Conservation (phyloP, 164 flowering plant species). For the Stephania yunnanensis region DNA sequence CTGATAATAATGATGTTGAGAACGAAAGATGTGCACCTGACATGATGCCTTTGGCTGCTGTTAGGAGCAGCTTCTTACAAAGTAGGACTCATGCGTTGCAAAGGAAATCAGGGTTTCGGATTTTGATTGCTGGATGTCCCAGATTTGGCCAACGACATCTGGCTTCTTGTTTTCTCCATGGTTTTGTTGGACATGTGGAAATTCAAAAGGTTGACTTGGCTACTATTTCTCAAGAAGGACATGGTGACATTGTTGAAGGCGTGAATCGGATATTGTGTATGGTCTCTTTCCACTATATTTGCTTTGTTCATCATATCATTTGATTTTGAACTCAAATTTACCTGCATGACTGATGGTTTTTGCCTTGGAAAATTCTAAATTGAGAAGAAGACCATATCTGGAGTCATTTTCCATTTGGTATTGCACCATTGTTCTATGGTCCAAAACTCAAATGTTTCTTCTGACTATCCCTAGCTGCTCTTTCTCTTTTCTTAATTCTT, state of each 20-base stretch:
- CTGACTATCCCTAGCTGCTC: background rate
- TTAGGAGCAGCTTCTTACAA: constrained; percentile 20
- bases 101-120: constrained; percentile 51
- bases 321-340: background rate
- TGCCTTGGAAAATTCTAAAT: background rate
- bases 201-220: constrained; percentile 82
- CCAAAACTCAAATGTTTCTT: background rate
- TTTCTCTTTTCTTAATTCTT: background rate
- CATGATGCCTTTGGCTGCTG: constrained; percentile 15
- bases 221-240: constrained; percentile 84
- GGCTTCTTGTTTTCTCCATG: constrained; percentile 81
- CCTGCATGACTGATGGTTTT: background rate
- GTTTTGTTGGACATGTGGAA: constrained; percentile 67
- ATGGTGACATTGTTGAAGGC: constrained; percentile 74
- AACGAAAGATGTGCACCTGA: constrained; percentile 18
- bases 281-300: constrained; percentile 15
- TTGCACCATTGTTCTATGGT: background rate
- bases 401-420: background rate
- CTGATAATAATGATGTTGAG: constrained; percentile 26
- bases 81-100: constrained; percentile 26
- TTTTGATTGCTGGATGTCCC: constrained; percentile 73
- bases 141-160: constrained; percentile 83
- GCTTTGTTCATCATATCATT: background rate
- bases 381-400: background rate
- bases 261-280: constrained; percentile 64